phyloP scores from a whole-genome alignment of 257 asterid genomes.

The Salvia hispanica region DNA sequence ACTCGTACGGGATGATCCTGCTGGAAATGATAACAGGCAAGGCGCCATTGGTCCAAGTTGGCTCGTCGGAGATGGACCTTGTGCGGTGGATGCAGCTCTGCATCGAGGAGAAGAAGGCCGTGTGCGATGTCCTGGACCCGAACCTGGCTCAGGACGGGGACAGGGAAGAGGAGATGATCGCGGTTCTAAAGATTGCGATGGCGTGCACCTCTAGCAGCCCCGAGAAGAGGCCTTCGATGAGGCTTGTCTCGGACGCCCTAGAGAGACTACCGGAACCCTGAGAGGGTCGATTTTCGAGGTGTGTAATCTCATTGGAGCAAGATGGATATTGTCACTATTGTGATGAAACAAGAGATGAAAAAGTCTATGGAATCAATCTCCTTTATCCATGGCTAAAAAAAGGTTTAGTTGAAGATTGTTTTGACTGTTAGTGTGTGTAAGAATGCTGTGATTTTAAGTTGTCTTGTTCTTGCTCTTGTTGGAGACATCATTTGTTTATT shows the following conservation, averaged over 20 bases:
- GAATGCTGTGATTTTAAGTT: conserved; percentile 35
- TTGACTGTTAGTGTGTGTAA: conserved; percentile 32
- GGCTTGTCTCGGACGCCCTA: conserved; percentile 64
- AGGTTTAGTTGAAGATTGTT: conserved; percentile 25
- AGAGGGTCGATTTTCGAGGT: conserved; percentile 16
- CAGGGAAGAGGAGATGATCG: conserved; percentile 82
- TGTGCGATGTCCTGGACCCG: conserved; percentile 72
- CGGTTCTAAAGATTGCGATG: conserved; percentile 78
- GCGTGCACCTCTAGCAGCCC: conserved; percentile 77
- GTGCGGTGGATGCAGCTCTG: conserved; percentile 85
- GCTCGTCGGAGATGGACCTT: conserved; percentile 61
- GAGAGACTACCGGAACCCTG: conserved; percentile 49
- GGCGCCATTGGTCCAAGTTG: conserved; percentile 61
- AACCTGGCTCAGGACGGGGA: conserved; percentile 59
- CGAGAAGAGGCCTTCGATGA: conserved; percentile 80
- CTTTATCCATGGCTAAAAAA: conserved; percentile 25
- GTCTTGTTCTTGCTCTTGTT: conserved; percentile 38
- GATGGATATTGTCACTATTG: not conserved
- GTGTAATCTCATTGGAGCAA: not conserved
- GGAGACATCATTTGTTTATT: conserved; percentile 24
- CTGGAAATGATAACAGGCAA: conserved; percentile 86
- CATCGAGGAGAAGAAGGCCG: conserved; percentile 88
- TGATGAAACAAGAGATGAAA: conserved; percentile 18
- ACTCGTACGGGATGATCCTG: conserved; percentile 73
- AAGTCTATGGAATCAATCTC: not conserved